Evolutionary conservation across 1,284 basidiomycete species (phyloP), one percentile per base, ranked within the genome.

Genomic region (Cutaneotrichosporon sp.): DNA sequence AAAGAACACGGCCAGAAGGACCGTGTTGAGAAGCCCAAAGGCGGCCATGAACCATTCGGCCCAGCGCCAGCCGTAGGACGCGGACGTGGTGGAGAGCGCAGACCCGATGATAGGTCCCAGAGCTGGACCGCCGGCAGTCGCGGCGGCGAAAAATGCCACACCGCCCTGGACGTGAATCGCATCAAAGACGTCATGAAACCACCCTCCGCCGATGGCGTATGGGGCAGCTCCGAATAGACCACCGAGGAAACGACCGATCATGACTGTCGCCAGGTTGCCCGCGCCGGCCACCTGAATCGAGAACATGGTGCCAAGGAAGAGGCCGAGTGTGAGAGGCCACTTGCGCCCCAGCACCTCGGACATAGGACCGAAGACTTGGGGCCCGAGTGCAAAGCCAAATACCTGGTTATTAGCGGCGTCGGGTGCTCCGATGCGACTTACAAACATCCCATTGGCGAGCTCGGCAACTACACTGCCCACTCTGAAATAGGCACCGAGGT

Each of bases 261-360:
- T 78, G 14, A 90, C 81, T 0, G 84, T 85, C 38, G 82, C 77
- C 5, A 88, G 82, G 63, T 88, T 87, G 45, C 65, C 59, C 2
- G 74, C 68, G 1, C 64, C 68, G 1, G 74, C 75, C 0, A 66
- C 67, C 11, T 59, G 69, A 8, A 68, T 71, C 19, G 61, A 58
- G 55, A 72, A 68, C 52, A 61, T 66, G 26, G 64, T 55, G 31
- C 65, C 61, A 27, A 62, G 51, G 46, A 66, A 62, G 43, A 61
- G 56, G 17, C 63, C 53, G 19, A 51, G 35, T 19, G 63, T 9
- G 33, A 72, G 58, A 1, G 66, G 54, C 34, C 62, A 59, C 54
- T 68, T 71, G 37, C 75, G 61, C 3, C 78, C 78, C 34, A 68
- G 75, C 12, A 84, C 76, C 62, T 86, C 85, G 41, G 79, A 81